Percentiles rank a stretch among this genome's conserved stretches.
Evolutionary conservation across 148 eudicot species (phyloP).

Genomic region (Vaccinium myrtillus): DNA sequence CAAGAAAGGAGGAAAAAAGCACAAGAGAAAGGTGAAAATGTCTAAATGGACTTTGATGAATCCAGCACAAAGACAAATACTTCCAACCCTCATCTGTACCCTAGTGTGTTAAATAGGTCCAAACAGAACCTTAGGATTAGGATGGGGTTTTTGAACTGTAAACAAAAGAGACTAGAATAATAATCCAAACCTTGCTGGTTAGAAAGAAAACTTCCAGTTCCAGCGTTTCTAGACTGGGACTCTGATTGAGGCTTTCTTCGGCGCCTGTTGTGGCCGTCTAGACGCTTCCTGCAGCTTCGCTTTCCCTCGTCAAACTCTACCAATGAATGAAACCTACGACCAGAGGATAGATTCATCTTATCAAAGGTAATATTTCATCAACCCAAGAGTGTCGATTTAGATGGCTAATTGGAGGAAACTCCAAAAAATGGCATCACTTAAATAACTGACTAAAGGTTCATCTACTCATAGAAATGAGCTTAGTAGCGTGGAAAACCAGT

Average conservation of each 20-base stretch:
- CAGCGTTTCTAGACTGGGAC: slow-evolving; percentile 38
- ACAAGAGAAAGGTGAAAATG: background rate
- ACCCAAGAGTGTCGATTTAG: background rate
- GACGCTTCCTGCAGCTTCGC: slow-evolving; percentile 70
- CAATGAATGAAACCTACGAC: slow-evolving; percentile 71
- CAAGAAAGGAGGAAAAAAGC: background rate
- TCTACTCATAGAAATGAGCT: background rate
- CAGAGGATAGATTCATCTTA: background rate
- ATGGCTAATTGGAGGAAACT: background rate
- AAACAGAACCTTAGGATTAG: background rate
- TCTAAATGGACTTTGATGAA: background rate
- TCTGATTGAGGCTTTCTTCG: slow-evolving; percentile 81
- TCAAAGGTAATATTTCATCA: background rate
- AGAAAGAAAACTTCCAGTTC: slow-evolving; percentile 36
- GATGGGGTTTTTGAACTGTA: background rate
- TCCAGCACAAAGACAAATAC: background rate
- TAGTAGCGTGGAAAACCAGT: background rate
- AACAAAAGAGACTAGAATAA: background rate
- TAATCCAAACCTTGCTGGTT: slow-evolving; percentile 45
- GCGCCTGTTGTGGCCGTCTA: slow-evolving; percentile 68
- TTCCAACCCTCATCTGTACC: background rate
- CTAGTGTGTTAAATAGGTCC: too few species aligned
- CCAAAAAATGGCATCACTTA: background rate
- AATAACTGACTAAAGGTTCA: background rate
- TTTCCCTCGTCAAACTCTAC: slow-evolving; percentile 68